Evolutionary conservation across 306 rosid genomes (phyloP).

Genomic region (Pterocarpus santalinus): DNA sequence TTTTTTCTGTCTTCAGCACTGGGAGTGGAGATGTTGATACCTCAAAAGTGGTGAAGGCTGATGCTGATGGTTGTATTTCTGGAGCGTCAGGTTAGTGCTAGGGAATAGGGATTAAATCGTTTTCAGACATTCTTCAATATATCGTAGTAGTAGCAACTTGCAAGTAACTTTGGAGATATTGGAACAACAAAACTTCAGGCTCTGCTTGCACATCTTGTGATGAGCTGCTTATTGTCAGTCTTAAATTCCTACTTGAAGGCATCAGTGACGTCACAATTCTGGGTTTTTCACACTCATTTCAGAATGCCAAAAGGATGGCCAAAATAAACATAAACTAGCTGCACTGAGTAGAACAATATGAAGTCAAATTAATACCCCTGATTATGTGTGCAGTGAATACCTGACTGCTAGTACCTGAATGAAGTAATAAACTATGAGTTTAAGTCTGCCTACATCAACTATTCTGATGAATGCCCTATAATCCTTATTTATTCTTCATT

Average conservation of each 20-base stretch:
- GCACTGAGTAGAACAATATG: constrained; percentile 33
- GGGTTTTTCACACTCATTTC: constrained; percentile 24
- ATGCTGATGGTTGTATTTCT: constrained; percentile 68
- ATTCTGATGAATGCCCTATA: constrained; percentile 15
- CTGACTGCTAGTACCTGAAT: constrained; percentile 35
- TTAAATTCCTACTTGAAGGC: constrained; percentile 33
- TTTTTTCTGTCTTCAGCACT: constrained; percentile 57
- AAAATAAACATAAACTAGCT: constrained; percentile 26
- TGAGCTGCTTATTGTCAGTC: constrained; percentile 43
- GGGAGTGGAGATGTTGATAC: constrained; percentile 98
- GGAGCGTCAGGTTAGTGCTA: constrained; percentile 87
- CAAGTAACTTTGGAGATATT: constrained; percentile 21
- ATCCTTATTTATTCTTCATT: constrained; percentile 26
- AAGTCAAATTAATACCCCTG: constrained; percentile 38
- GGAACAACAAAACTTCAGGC: constrained; percentile 29
- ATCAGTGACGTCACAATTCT: constrained; percentile 30
- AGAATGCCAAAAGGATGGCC: constrained; percentile 27
- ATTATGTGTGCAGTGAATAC: constrained; percentile 23
- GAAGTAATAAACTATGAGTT: neutral
- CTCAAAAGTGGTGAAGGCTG: constrained; percentile 90
- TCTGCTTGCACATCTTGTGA: constrained; percentile 34
- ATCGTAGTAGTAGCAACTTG: constrained; percentile 10
- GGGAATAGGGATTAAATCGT: constrained; percentile 6
- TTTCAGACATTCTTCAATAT: constrained; percentile 18
- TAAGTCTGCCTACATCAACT: constrained; percentile 29